Evolutionary conservation across 139 green algal species (phyloP).

Genomic region (Pedinophyceae sp.): DNA sequence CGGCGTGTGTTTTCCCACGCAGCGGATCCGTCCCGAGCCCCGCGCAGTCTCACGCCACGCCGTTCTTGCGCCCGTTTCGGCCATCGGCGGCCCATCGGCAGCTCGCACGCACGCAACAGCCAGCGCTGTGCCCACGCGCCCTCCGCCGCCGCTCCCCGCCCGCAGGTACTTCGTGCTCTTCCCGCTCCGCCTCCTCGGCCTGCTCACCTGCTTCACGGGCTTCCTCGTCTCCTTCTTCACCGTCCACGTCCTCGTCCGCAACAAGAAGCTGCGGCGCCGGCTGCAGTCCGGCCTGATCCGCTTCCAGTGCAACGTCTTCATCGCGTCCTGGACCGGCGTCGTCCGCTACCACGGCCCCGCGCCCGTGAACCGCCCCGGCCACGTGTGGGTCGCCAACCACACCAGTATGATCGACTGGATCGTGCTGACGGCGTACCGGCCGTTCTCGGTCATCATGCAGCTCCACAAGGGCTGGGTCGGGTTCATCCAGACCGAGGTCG

Average conservation of each 20-base stretch:
- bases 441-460: constrained; percentile 91
- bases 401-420: constrained; percentile 98
- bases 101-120: no score
- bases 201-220: constrained; percentile 48
- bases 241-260: constrained; percentile 36
- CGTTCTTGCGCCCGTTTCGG: no score
- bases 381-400: constrained; percentile 97
- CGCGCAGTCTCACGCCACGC: no score
- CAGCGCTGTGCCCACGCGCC: no score
- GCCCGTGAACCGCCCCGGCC: constrained; percentile 42
- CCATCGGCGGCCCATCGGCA: no score
- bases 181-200: constrained; percentile 34
- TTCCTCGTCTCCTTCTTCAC: constrained; percentile 70
- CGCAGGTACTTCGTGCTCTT: constrained; percentile 33
- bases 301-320: constrained; percentile 58
- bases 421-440: constrained; percentile 68
- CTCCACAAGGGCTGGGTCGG: constrained; percentile 73
- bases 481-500: constrained; percentile 69
- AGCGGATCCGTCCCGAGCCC: no score
- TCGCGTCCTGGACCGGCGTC: constrained; percentile 74
- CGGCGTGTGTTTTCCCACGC: no score
- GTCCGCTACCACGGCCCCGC: constrained; percentile 74
- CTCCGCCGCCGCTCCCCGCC: neutral
- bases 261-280: constrained; percentile 18
- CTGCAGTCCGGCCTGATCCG: constrained; percentile 28